These are phyloP conservation scores for Boletus bicolor DNA, from an alignment of 768 basidiomycete species.

Conservation along the genomic window DNA sequence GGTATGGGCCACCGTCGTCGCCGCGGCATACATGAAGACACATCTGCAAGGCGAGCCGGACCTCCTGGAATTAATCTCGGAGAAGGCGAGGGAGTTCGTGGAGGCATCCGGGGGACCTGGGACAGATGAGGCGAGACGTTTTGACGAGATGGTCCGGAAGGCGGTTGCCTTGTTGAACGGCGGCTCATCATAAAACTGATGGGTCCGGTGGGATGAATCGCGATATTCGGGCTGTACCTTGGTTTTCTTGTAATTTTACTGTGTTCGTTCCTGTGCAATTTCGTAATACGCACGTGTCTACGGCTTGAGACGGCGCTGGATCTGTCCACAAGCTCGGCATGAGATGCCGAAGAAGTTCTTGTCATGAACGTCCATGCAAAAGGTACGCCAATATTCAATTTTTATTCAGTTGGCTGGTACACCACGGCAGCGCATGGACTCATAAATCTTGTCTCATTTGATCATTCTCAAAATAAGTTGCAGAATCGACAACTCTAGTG, in stretches of 20 bases:
- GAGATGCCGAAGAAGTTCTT: no score
- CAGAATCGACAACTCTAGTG: no score
- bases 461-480: no score
- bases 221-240: neutral
- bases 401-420: no score
- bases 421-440: no score
- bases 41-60: constrained; percentile 37
- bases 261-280: neutral
- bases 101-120: neutral
- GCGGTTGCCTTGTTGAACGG: constrained; percentile 9
- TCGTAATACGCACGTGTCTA: no score
- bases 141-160: constrained; percentile 21
- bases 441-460: no score
- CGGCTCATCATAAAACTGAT: neutral
- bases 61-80: constrained; percentile 39
- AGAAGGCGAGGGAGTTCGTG: constrained; percentile 43
- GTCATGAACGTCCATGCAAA: no score
- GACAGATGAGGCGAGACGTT: neutral
- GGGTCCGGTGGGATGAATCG: neutral
- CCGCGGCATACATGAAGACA: constrained; percentile 43
- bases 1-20: constrained; percentile 50
- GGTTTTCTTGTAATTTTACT: neutral
- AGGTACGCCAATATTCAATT: no score
- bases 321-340: no score
- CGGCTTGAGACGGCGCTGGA: no score